Conservation (phyloP, 306 rosid genomes). For the Trichosanthes cucumerina region DNA sequence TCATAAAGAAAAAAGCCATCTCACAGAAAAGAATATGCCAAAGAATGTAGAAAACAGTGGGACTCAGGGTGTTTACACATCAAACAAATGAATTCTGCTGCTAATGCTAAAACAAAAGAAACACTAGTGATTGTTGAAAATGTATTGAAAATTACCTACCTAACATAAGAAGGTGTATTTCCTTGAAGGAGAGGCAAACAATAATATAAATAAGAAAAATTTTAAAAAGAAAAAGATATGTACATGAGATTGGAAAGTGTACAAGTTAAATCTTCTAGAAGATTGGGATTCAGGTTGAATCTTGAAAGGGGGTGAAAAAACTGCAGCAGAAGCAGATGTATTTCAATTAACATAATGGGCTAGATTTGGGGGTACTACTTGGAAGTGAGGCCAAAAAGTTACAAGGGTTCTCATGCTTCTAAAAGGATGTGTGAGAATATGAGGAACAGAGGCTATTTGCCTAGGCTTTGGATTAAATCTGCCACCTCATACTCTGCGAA, state of each 20-base stretch:
- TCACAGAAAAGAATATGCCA: neutral
- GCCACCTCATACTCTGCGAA: neutral
- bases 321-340: constrained; percentile 3
- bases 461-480: neutral
- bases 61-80: neutral
- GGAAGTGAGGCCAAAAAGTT: neutral
- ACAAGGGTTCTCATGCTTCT: constrained; percentile 3
- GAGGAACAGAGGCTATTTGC: constrained; percentile 1
- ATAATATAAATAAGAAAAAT: neutral
- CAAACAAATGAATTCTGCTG: constrained; percentile 1
- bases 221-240: neutral
- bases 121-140: neutral
- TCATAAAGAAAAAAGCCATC: neutral
- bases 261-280: constrained; percentile 1
- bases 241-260: constrained; percentile 1
- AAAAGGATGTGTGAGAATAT: neutral
- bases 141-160: neutral
- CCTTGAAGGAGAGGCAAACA: neutral
- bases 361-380: neutral
- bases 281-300: neutral
- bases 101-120: neutral
- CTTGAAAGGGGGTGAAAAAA: neutral
- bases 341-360: neutral
- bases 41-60: neutral
- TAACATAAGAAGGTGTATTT: neutral